Percentiles rank a stretch among this genome's conserved stretches.
phyloP scores from a whole-genome alignment of 306 rosid genomes.

The Chamaecrista fasciculata region DNA sequence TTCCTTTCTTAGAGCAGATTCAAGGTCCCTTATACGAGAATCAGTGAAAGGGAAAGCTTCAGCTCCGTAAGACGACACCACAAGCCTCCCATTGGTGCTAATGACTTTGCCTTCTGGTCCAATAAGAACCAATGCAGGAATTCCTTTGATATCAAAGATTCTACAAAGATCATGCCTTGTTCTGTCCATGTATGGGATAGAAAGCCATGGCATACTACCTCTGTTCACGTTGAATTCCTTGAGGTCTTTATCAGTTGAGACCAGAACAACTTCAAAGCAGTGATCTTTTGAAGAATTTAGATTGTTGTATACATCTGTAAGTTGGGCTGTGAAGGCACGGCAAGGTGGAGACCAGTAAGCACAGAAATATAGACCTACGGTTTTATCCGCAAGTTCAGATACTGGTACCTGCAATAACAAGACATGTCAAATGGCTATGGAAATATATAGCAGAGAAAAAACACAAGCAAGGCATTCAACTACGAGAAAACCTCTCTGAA shows the following conservation, averaged over 20 bases:
- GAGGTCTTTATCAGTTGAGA: conserved; percentile 78
- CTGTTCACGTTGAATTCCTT: conserved; percentile 59
- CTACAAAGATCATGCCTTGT: conserved; percentile 72
- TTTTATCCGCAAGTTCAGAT: conserved; percentile 52
- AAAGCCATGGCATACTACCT: conserved; percentile 76
- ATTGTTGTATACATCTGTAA: conserved; percentile 56
- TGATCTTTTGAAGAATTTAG: conserved; percentile 36
- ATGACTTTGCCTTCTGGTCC: conserved; percentile 70
- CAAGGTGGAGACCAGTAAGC: conserved; percentile 93
- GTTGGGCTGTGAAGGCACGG: conserved; percentile 67
- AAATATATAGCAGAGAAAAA: background rate
- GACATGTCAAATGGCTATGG: background rate
- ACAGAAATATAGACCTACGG: conserved; percentile 60
- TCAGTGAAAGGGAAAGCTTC: conserved; percentile 86
- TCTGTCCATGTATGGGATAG: conserved; percentile 66
- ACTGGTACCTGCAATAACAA: conserved; percentile 35
- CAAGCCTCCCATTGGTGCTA: conserved; percentile 52
- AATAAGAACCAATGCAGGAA: conserved; percentile 70
- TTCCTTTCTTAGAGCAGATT: conserved; percentile 64
- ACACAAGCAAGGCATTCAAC: background rate
- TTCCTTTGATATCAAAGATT: conserved; percentile 63
- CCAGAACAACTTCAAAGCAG: conserved; percentile 60
- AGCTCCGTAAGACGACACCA: conserved; percentile 72
- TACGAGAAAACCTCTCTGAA: too few species aligned
- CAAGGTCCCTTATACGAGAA: conserved; percentile 54